Evolutionary conservation across 2,329 filamentous ascomycete genomes (phyloP).

Genomic region (Aureobasidium sp.): DNA sequence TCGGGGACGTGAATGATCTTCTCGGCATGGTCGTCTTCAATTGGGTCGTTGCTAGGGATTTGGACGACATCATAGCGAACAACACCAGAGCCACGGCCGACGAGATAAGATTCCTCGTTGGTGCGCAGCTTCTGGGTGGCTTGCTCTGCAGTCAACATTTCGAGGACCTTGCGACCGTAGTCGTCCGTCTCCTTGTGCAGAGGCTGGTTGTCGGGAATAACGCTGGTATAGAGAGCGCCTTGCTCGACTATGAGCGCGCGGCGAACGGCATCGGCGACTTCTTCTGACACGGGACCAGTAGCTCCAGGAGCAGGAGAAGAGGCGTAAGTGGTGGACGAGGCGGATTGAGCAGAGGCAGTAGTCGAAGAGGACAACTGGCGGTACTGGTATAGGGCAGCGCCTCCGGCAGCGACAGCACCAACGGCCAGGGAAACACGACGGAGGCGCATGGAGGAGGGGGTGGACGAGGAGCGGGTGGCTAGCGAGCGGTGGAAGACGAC

Average conservation of each 20-base stretch:
- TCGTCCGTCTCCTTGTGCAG: slow-evolving; percentile 83
- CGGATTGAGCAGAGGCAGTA: slow-evolving; percentile 37
- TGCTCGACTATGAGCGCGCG: slow-evolving; percentile 79
- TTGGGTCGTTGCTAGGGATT: slow-evolving; percentile 91
- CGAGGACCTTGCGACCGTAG: slow-evolving; percentile 75
- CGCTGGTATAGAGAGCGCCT: slow-evolving; percentile 82
- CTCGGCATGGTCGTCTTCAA: slow-evolving; percentile 96
- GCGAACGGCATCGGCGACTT: slow-evolving; percentile 47
- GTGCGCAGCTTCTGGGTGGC: slow-evolving; percentile 81
- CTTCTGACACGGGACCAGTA: slow-evolving; percentile 26
- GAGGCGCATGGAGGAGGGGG: slow-evolving; percentile 58
- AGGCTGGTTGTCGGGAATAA: slow-evolving; percentile 76
- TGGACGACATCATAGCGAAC: slow-evolving; percentile 93
- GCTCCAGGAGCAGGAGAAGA: slow-evolving; percentile 19
- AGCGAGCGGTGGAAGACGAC: slow-evolving; percentile 33
- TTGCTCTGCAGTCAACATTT: slow-evolving; percentile 95
- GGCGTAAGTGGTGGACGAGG: slow-evolving; percentile 17
- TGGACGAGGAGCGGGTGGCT: slow-evolving; percentile 35
- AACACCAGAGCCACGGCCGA: slow-evolving; percentile 83
- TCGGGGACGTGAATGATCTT: slow-evolving; percentile 89
- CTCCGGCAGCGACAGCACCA: slow-evolving; percentile 59
- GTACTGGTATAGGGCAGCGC: slow-evolving; percentile 70
- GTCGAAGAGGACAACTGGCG: slow-evolving; percentile 24
- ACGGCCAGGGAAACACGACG: slow-evolving; percentile 60
- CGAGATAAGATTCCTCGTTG: slow-evolving; percentile 85